Conservation (phyloP, 305 asterid genomes). For the Fraxinus sp. region DNA sequence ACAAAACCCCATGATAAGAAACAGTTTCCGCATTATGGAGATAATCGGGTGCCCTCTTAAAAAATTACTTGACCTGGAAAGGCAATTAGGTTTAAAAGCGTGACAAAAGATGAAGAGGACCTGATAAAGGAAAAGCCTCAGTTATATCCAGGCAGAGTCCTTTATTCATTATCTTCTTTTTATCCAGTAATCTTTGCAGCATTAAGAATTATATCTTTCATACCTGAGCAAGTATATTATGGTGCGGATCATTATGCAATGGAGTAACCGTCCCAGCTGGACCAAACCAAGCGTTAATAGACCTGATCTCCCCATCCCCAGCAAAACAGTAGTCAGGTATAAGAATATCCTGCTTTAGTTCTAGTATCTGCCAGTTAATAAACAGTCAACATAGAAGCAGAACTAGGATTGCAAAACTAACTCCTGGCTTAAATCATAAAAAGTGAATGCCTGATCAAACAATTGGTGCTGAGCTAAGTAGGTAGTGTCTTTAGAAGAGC, state of each 20-base stretch:
- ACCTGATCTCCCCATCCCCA: constrained; percentile 84
- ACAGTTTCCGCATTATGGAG: background rate
- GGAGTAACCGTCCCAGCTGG: constrained; percentile 97
- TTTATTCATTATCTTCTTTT: background rate
- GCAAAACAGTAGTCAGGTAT: constrained; percentile 91
- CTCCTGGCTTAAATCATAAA: background rate
- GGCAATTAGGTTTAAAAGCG: background rate
- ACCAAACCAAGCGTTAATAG: constrained; percentile 92
- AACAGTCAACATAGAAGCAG: background rate
- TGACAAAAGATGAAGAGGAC: constrained; percentile 4
- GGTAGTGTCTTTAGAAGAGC: constrained; percentile 43
- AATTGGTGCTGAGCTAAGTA: constrained; percentile 93
- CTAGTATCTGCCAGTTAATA: constrained; percentile 65
- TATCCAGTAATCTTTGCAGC: background rate
- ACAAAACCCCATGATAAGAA: background rate
- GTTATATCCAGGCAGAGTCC: background rate
- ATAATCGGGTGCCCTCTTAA: background rate
- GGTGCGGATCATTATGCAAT: constrained; percentile 96
- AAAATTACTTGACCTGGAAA: background rate
- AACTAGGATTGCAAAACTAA: background rate
- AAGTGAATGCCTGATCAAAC: constrained; percentile 75
- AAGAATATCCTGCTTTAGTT: constrained; percentile 76
- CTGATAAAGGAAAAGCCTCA: constrained; percentile 6
- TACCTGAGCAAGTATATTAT: constrained; percentile 97
- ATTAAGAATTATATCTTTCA: constrained; percentile 20